Evolutionary conservation across 176 grass and related monocot genomes (phyloP), one percentile per base, ranked within the genome.

Genomic region (Eragrostis curvula): DNA sequence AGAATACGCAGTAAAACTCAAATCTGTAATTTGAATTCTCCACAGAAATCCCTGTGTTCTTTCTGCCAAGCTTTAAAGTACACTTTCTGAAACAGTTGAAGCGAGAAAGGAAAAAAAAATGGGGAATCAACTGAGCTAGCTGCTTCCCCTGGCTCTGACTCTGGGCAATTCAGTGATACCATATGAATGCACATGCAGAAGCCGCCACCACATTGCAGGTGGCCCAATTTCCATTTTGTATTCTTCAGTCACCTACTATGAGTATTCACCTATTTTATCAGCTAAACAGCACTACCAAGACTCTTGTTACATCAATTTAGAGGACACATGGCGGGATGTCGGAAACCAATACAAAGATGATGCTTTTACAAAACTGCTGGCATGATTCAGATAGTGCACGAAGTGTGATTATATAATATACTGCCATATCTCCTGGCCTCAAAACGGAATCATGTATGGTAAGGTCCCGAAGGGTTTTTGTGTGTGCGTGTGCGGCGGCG

Each of bases 111-210:
- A n/a, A 73, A 49, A 23, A 81, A 48, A 51, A 59, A 5, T 27
- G 1, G 30, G 55, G 55, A 53, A 79, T 71, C 44, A 72, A 64
- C 45, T 52, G 73, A 58, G 20, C 18, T 40, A 41, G 49, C 49
- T 75, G 30, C 48, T 41, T 21, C 50, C 73, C 21, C 51, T 57
- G 28, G 1, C 32, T 17, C 28, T 77, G 50, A 24, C 60, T 25
- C 70, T 8, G 32, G 41, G 20, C 27, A 50, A 50, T 44, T 59
- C 56, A 53, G 55, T 57, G 55, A 57, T 23, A 57, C n/a, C 23
- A 74, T n/a, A 84, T 79, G 36, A 68, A 73, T 68, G 50, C 81
- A 85, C 81, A 85, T 70, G 82, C 70, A 55, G 1, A 53, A 74
- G 8, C 59, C 44, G 21, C 60, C 85, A 49, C 75, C 23, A 62